phyloP scores from a whole-genome alignment of 352 stramenopile genomes.

The Phytophthora melonis region DNA sequence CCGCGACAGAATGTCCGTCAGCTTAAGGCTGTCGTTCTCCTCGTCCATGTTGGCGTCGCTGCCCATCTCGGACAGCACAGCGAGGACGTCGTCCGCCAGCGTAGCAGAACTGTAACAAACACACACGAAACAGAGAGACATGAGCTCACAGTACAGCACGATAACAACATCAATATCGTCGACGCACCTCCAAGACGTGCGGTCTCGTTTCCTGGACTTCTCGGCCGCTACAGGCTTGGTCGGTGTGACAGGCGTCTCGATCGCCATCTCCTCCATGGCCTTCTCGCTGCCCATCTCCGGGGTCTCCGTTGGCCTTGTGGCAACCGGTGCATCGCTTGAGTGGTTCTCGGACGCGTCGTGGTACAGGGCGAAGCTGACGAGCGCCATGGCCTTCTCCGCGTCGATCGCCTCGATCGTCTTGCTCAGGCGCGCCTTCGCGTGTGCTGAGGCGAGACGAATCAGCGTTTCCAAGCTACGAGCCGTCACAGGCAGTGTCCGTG shows the following conservation, averaged over 20 bases:
- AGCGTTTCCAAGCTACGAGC: slow-evolving; percentile 99
- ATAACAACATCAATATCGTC: not conserved
- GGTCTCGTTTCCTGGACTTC: slow-evolving; percentile 74
- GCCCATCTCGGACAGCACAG: slow-evolving; percentile 67
- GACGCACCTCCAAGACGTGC: slow-evolving; percentile 68
- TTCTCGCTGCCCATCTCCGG: slow-evolving; percentile 28
- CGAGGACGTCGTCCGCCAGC: slow-evolving; percentile 72
- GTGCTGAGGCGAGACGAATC: slow-evolving; percentile 98
- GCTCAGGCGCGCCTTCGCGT: slow-evolving; percentile 96
- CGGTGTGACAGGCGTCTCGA: slow-evolving; percentile 34
- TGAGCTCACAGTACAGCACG: not conserved
- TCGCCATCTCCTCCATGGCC: slow-evolving; percentile 42
- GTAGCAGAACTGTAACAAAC: slow-evolving; percentile 55
- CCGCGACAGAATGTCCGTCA: slow-evolving; percentile 63
- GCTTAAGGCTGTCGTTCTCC: slow-evolving; percentile 70
- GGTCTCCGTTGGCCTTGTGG: slow-evolving; percentile 23
- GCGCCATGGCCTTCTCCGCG: slow-evolving; percentile 92
- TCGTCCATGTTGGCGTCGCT: slow-evolving; percentile 59
- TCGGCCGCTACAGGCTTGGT: slow-evolving; percentile 15
- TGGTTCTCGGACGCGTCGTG: slow-evolving; percentile 89
- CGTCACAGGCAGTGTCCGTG: slow-evolving; percentile 95
- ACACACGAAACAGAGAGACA: slow-evolving; percentile 1
- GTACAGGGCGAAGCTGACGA: slow-evolving; percentile 99
- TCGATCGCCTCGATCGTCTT: slow-evolving; percentile 87
- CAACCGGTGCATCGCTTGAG: slow-evolving; percentile 19